Base-by-base conservation (phyloP, 495 filamentous ascomycete genomes). In the Aspergillus incahuasiensis region DNA sequence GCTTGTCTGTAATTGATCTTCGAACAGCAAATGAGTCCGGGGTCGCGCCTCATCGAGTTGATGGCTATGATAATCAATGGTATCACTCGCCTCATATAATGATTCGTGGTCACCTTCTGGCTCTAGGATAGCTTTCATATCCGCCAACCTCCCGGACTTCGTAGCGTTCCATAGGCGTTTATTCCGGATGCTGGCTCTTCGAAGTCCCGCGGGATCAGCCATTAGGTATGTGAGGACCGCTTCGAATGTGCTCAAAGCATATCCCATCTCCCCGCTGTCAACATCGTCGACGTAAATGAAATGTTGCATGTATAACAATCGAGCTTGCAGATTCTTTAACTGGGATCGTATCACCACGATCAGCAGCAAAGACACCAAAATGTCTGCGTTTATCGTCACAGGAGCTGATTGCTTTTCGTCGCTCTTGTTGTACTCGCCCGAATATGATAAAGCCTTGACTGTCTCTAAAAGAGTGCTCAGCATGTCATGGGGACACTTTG, bases 211-310 rank as follows among this genome's bases (percentile, higher is more conserved):
- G 0, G 91, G 91, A 59, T 96, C 91, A 22, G 84, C 84, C 19
- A 86, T 81, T 16, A 99, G 81, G 70, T 99, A 97, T 8, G 91
- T 88, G 12, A 99, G 73, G 5, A 99, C 95, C 0, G 90, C 95
- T 71, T 99, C 95, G 47, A 96, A 88, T 0, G 95, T 99, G 65
- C 92, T 97, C 30, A 99, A 74, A 6, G 95, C 91, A 72, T 99
- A 99, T 21, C 95, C 95, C 76, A 92, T 88, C 73, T 99, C 95
- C 30, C 95, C 95, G 64, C 85, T 92, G 52, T 99, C 95, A 12
- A 97, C 91, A 76, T 97, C 95, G 58, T 97, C 92, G 35, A 94
- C 89, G 67, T 96, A 97, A 63, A 95, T 90, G 60, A 96, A 99
- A 55, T 94, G 87, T 50, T 91, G 87, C 84, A 99, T 95, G 66